Conservation (phyloP, 257 asterid species). For the Datura wrightii region DNA sequence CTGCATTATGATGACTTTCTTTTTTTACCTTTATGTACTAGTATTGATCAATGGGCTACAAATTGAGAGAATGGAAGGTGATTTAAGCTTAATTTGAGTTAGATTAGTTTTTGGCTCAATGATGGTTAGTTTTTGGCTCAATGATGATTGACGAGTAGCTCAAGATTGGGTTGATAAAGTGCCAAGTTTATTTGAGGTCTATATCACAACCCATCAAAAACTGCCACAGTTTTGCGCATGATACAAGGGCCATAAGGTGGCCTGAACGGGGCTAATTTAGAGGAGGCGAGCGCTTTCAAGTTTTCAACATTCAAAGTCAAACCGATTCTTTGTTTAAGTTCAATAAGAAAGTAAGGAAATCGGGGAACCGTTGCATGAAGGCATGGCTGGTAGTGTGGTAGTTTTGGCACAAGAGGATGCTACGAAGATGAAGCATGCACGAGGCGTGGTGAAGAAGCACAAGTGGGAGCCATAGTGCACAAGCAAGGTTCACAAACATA, state of each 20-base stretch:
- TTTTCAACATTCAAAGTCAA: neutral
- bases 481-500: neutral
- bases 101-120: slow-evolving; percentile 13
- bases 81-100: neutral
- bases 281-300: neutral
- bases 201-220: neutral
- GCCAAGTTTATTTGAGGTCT: slow-evolving; percentile 19
- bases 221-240: neutral
- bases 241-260: slow-evolving; percentile 1
- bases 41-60: neutral
- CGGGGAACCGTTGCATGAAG: neutral
- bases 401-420: neutral
- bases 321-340: neutral
- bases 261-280: neutral
- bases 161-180: slow-evolving; percentile 11
- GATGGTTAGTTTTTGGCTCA: slow-evolving; percentile 9
- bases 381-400: neutral
- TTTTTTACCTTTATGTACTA: slow-evolving; percentile 20
- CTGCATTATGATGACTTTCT: slow-evolving; percentile 28
- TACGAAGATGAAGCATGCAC: neutral
- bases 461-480: neutral
- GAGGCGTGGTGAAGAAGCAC: neutral
- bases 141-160: neutral
- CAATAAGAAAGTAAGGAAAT: neutral
- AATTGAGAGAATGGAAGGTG: neutral